Base-by-base conservation (phyloP, 1,284 basidiomycete species). In the Ustilago bromivora region DNA sequence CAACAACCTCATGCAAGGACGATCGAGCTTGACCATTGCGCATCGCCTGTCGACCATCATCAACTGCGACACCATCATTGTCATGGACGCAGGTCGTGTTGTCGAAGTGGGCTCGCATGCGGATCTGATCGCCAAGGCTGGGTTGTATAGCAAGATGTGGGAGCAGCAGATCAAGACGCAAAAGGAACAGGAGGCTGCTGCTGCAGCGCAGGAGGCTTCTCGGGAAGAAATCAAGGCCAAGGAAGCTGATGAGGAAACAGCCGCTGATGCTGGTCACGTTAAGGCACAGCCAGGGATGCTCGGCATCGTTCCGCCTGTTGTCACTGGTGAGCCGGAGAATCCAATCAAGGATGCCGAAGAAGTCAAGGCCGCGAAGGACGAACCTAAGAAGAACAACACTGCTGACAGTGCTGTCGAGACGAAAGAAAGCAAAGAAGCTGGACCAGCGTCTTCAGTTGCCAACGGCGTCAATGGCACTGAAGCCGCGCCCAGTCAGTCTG, bases 21-120 rank as follows among this genome's bases (percentile, higher is more conserved):
- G 84, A 53, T 83, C 82, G 38, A 79, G 75, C 53, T 58, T 86
- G 66, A 85, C 84, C 13, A 86, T 86, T 38, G 84, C 84, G 31
- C 84, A 86, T 58, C 84, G 84, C 12, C 71, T 86, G 12, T 81
- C 80, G 41, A 86, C 84, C 34, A 86, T 85, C 68, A 80, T 86
- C 77, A 83, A 85, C 69, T 82, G 75, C 43, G 83, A 86, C 67
- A 52, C 61, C 54, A 86, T 86, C 55, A 76, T 85, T 49, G 80
- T 83, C 31, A 80, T 81, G 59, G 76, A 82, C 38, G 75, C 71
- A 6, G 79, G 79, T 31, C 64, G 62, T 11, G 78, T 82, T 53
- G 69, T 84, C 54, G 84, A 86, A 59, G 53, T 67, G 10, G 84
- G 84, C 40, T 73, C 81, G 49, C 84, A 86, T 54, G 74, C 71